phyloP scores from a whole-genome alignment of 495 filamentous ascomycete species.

The Aspergillus ostianus region DNA sequence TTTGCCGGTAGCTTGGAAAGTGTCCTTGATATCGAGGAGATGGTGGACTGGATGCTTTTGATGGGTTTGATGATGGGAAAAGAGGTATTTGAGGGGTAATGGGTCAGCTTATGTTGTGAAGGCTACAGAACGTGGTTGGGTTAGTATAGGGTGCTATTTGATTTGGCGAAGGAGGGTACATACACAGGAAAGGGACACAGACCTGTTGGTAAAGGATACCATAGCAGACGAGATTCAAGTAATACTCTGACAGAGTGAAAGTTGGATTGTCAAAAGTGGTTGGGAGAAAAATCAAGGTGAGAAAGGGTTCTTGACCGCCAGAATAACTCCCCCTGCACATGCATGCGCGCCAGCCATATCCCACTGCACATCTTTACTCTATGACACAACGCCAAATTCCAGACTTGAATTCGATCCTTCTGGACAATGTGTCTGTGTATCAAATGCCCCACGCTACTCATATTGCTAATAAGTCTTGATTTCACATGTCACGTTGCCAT shows the following conservation, averaged over 20 bases:
- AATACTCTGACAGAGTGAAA: background rate
- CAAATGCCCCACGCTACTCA: background rate
- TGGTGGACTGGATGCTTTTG: background rate
- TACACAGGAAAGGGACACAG: background rate
- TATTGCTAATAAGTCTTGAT: background rate
- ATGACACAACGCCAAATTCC: background rate
- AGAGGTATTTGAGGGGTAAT: background rate
- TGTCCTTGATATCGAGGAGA: background rate
- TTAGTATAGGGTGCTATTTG: background rate
- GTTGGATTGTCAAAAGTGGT: background rate
- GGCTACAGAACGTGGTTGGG: background rate
- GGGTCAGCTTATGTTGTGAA: background rate
- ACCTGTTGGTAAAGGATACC: background rate
- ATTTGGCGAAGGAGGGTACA: background rate
- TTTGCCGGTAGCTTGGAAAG: background rate
- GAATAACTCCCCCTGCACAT: background rate
- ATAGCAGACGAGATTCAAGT: background rate
- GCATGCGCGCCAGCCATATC: background rate
- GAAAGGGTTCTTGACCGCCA: background rate
- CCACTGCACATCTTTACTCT: background rate
- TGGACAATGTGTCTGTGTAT: background rate
- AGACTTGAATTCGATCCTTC: background rate
- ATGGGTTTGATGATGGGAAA: background rate
- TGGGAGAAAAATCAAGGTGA: background rate
- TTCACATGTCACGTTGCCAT: background rate